These are phyloP conservation scores for Aspergillus asperescens DNA, from an alignment of 495 filamentous ascomycete species.

Conservation along the genomic window DNA sequence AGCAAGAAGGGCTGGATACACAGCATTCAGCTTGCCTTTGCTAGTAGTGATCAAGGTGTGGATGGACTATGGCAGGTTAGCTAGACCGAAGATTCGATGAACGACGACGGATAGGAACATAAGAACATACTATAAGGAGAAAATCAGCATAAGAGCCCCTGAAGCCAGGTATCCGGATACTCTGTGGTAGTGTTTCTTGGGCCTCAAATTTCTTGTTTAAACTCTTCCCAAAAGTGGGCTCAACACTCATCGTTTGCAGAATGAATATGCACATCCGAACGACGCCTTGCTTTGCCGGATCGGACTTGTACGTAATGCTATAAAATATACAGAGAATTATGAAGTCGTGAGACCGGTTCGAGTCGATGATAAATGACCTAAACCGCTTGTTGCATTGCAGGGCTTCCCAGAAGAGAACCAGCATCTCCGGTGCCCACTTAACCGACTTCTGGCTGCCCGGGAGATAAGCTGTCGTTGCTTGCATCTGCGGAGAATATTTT, in stretches of 20 bases:
- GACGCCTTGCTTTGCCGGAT: slow-evolving; percentile 83
- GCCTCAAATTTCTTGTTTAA: slow-evolving; percentile 85
- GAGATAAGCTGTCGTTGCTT: slow-evolving; percentile 80
- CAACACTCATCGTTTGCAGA: slow-evolving; percentile 89
- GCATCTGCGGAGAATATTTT: slow-evolving; percentile 48
- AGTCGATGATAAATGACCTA: slow-evolving; percentile 94
- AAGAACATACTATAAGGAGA: slow-evolving; percentile 68
- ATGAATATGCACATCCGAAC: slow-evolving; percentile 97
- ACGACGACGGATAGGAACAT: background rate
- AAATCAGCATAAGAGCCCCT: slow-evolving; percentile 91
- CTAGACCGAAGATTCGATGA: background rate
- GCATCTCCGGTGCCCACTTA: slow-evolving; percentile 91
- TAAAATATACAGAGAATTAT: slow-evolving; percentile 88
- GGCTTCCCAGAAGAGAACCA: slow-evolving; percentile 97
- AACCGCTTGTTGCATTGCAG: slow-evolving; percentile 98
- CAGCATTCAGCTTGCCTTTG: slow-evolving; percentile 83
- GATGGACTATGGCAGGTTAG: slow-evolving; percentile 62
- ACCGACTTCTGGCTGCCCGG: slow-evolving; percentile 76
- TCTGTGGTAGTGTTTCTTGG: slow-evolving; percentile 79
- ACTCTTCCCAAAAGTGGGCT: slow-evolving; percentile 83
- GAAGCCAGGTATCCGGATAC: slow-evolving; percentile 77
- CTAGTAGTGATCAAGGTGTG: slow-evolving; percentile 87
- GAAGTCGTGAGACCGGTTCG: slow-evolving; percentile 89
- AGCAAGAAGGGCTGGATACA: slow-evolving; percentile 88
- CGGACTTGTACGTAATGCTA: slow-evolving; percentile 77